Base-by-base conservation (phyloP, 768 basidiomycete genomes). In the Lactarius hengduanensis region DNA sequence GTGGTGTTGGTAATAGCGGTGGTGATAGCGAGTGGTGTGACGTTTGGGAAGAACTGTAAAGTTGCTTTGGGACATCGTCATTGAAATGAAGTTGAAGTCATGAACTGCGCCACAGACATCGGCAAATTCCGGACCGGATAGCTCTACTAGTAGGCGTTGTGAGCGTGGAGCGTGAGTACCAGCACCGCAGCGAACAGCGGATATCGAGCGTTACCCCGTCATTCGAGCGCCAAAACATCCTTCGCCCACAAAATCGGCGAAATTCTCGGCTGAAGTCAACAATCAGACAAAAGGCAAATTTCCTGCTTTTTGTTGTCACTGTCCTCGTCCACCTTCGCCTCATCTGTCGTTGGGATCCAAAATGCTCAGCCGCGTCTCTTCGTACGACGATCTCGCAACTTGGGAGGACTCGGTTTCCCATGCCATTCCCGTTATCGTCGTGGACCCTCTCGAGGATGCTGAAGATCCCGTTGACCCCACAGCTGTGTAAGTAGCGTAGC, bases 381-480 rank as follows among this genome's bases (percentile, higher is more conserved):
- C 71, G 8, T 71, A 68, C 50, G 69, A 71, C n/a, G 71, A 71
- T 41, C 70, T 71, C 43, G 71, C 71, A 32, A 71, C 70, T 26
- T 71, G 71, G 71, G 71, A 71, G 20, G 71, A 71, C 57, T 57
- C 62, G 2, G 64, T 61, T 57, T 59, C 62, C 30, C 66, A 67
- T 53, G 63, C 60, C 15, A 63, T 71, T 53, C 62, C 66, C 4
- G 47, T 64, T 10, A 69, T 71, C n/a, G 58, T 64, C 13, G 69
- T 66, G 9, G 68, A 69, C 65, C 59, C 60, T 22, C 59, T 69
- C 30, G 61, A 65, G 18, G 70, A 71, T 30, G 45, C 66, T 9
- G 70, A 71, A 34, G 70, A 69, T 41, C 59, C 64, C 20, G 30
- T 69, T 53, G 67, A 71, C 0, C 67, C 67, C 13, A 47, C 60